A percentile compares a stretch with the other conserved stretches of the same genome.
Evolutionary conservation across 768 basidiomycete species (phyloP).

Genomic region (Tephrocybe sp.): DNA sequence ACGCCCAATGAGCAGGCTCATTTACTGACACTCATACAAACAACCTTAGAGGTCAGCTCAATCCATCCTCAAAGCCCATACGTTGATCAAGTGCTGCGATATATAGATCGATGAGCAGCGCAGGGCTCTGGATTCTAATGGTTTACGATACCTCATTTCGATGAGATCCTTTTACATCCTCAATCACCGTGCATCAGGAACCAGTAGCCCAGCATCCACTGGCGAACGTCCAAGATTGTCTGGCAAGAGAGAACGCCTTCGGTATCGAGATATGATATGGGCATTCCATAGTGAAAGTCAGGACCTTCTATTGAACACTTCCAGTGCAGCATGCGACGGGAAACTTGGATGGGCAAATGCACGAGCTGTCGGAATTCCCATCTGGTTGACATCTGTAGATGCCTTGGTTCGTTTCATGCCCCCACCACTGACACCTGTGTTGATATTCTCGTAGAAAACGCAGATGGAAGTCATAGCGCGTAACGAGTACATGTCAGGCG

Average conservation of each 20-base stretch:
- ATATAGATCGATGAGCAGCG: slow-evolving; percentile 83
- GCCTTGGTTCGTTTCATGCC: slow-evolving; percentile 55
- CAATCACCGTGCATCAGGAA: slow-evolving; percentile 58
- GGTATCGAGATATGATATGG: slow-evolving; percentile 95
- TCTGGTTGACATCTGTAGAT: slow-evolving; percentile 85
- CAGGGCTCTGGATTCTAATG: slow-evolving; percentile 88
- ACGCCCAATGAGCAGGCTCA: slow-evolving; percentile 81
- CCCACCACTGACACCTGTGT: slow-evolving; percentile 4
- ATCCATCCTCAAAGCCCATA: background rate
- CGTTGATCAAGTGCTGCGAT: background rate
- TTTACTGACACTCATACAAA: slow-evolving; percentile 80
- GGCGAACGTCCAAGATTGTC: slow-evolving; percentile 41
- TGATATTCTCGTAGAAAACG: slow-evolving; percentile 47
- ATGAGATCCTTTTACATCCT: slow-evolving; percentile 90
- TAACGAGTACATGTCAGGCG: slow-evolving; percentile 88
- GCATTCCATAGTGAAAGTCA: slow-evolving; percentile 96
- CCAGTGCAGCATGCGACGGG: slow-evolving; percentile 67
- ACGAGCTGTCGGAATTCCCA: slow-evolving; percentile 75
- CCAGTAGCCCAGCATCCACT: slow-evolving; percentile 44
- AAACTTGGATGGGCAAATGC: slow-evolving; percentile 94
- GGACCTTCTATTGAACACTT: slow-evolving; percentile 72
- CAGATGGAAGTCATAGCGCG: slow-evolving; percentile 88
- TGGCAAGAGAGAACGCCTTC: slow-evolving; percentile 70
- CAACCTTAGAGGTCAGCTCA: slow-evolving; percentile 75
- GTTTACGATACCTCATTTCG: slow-evolving; percentile 88